A percentile compares a stretch with the other conserved stretches of the same genome.
These are phyloP conservation scores for Pseudopyricularia javanii DNA, from an alignment of 2,329 filamentous ascomycete species.

Conservation along the genomic window DNA sequence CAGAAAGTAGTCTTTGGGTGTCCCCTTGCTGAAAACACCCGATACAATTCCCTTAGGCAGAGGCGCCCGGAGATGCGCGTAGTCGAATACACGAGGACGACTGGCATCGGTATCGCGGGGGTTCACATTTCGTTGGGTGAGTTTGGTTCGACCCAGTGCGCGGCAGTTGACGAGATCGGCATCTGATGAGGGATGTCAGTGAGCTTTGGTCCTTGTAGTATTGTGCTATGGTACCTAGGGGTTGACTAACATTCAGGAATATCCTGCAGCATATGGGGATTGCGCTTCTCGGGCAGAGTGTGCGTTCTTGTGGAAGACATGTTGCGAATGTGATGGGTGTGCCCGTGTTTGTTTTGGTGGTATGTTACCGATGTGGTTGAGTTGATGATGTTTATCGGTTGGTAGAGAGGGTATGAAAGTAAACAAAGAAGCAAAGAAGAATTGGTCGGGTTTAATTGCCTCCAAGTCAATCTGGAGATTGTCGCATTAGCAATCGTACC, in stretches of 20 bases:
- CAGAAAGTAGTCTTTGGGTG: conserved; percentile 88
- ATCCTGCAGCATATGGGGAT: conserved; percentile 39
- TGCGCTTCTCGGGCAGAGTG: conserved; percentile 31
- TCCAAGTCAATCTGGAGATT: background rate
- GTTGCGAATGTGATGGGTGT: background rate
- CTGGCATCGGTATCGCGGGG: conserved; percentile 58
- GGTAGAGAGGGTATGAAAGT: conserved; percentile 3
- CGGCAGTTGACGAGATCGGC: conserved; percentile 68
- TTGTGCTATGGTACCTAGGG: background rate
- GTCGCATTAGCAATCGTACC: background rate
- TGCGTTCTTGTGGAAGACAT: conserved; percentile 8
- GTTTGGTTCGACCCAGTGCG: conserved; percentile 83
- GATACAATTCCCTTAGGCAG: conserved; percentile 84
- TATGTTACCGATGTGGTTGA: too few relatives aligned
- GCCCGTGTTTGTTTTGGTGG: too few relatives aligned
- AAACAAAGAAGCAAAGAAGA: conserved; percentile 6
- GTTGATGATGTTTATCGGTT: too few relatives aligned
- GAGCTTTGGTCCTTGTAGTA: background rate
- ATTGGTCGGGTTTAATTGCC: background rate
- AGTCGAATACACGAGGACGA: conserved; percentile 79
- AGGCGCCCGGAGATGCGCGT: conserved; percentile 86
- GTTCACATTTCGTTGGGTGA: conserved; percentile 69
- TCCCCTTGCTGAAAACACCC: conserved; percentile 73
- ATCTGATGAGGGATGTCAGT: conserved; percentile 33
- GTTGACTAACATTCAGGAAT: conserved; percentile 34